Evolutionary conservation across 805 yeast genomes (phyloP).

Genomic region (Nakazawaea laoshanensis): DNA sequence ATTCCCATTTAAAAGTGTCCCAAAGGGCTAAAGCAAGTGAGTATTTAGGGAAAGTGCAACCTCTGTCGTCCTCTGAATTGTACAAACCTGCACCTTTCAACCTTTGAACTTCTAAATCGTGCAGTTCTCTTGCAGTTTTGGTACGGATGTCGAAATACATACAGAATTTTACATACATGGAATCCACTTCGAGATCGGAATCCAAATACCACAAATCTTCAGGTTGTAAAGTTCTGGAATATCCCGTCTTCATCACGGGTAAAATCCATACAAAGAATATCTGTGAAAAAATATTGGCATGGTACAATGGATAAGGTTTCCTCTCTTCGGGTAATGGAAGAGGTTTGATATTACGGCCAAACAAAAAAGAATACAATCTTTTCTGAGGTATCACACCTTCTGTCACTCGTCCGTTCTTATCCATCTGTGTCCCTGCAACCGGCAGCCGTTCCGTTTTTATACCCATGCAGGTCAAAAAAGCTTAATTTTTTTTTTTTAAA

Average conservation of each 20-base stretch:
- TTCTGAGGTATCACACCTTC: conserved; percentile 14
- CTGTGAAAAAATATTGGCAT: conserved; percentile 31
- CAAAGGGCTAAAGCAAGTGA: conserved; percentile 33
- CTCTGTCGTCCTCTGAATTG: conserved; percentile 10
- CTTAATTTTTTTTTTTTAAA: too few relatives aligned
- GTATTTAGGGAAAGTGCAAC: conserved; percentile 30
- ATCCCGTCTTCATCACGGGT: conserved; percentile 61
- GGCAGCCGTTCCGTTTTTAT: too few relatives aligned
- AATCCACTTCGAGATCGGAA: conserved; percentile 31
- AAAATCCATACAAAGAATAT: conserved; percentile 57
- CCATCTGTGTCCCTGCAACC: too few relatives aligned
- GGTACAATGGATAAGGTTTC: conserved; percentile 30
- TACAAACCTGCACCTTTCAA: neutral
- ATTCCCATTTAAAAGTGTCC: conserved; percentile 38
- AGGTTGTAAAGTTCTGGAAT: conserved; percentile 59
- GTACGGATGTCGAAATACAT: conserved; percentile 22
- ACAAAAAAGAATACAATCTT: conserved; percentile 3
- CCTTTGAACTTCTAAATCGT: neutral
- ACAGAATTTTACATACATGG: conserved; percentile 25
- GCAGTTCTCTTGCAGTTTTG: conserved; percentile 13
- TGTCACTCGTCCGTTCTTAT: neutral
- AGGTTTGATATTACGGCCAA: neutral
- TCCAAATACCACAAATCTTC: conserved; percentile 49
- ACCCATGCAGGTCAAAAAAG: too few relatives aligned
- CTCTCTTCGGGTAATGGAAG: conserved; percentile 31